Evolutionary conservation across 495 filamentous ascomycete species (phyloP), one percentile per base, ranked within the genome.

Genomic region (Aspergillus biplanus): DNA sequence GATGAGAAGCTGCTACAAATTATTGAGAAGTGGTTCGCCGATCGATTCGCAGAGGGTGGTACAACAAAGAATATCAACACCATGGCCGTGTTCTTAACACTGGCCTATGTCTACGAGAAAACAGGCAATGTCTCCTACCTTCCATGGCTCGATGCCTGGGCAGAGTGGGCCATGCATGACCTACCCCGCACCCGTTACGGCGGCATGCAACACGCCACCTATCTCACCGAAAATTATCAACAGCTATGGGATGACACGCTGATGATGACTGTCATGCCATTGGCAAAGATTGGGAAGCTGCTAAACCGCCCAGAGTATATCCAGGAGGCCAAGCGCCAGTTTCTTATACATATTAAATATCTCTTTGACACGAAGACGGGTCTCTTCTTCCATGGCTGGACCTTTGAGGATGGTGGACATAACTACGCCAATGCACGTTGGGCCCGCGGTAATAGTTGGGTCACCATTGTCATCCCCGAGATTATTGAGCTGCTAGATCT

Each of bases 21-120:
- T 58, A 89, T 91, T 63, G 83, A 87, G 59, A 81, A 83, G 46
- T 92, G 89, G 89, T 92, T 90, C 73, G 71, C 73, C 11, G 78
- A 76, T 7, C 83, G 87, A 16, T 87, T 92, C 59, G 82, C 81
- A 0, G 83, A 85, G 39, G 89, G 89, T 18, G 85, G 86, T 33
- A 91, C 88, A 0, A 90, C 88, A 3, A 92, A 92, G 68, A 92
- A 92, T 64, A 91, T 92, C 80, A 92, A 92, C 76, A 92, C 89
- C 1, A 91, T 92, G 89, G 82, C 85, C 8, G 83, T 83, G 5
- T 89, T 92, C 67, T 76, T 92, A 16, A 90, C 89, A 0, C 82
- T 92, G 0, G 89, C 89, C 0, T 86, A 85, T 59, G 78, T 91
- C 13, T 91, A 91, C 65, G 87, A 91, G 70, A 84, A 85, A 64